Percentiles rank a stretch among this genome's conserved stretches.
Evolutionary conservation across 257 asterid genomes (phyloP).

Genomic region (Salvia rosmarinus): DNA sequence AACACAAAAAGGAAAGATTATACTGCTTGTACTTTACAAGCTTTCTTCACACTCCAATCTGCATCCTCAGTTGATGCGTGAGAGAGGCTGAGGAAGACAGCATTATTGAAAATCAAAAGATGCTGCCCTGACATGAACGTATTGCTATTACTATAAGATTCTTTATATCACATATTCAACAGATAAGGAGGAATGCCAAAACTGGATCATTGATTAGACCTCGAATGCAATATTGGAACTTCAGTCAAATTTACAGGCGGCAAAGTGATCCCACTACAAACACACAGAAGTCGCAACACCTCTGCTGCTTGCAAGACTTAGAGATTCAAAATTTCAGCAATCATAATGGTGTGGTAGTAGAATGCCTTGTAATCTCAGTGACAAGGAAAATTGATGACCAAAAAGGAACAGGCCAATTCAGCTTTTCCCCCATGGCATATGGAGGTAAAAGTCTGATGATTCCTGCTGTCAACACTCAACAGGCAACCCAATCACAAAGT

Average conservation of each 20-base stretch:
- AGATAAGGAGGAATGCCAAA: background rate
- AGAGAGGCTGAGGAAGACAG: background rate
- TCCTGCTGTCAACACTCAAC: background rate
- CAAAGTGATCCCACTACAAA: background rate
- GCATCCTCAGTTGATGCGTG: conserved; percentile 4
- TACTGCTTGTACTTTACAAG: too few species aligned
- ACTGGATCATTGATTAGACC: background rate
- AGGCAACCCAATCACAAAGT: background rate
- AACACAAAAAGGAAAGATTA: background rate
- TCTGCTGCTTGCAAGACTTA: background rate
- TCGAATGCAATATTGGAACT: background rate
- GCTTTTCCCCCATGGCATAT: background rate
- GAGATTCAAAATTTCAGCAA: background rate
- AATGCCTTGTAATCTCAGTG: background rate
- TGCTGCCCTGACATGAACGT: background rate
- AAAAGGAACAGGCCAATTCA: background rate
- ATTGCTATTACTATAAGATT: background rate
- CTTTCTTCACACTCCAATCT: background rate
- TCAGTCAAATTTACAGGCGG: background rate
- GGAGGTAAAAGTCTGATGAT: background rate
- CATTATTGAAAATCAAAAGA: conserved; percentile 4
- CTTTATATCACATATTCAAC: background rate
- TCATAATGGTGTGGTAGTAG: background rate
- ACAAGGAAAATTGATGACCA: background rate
- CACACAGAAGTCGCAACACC: background rate